These are phyloP conservation scores for Syncephalis fuscata DNA, from an alignment of 371 early-diverging fungal genomes.

Conservation along the genomic window DNA sequence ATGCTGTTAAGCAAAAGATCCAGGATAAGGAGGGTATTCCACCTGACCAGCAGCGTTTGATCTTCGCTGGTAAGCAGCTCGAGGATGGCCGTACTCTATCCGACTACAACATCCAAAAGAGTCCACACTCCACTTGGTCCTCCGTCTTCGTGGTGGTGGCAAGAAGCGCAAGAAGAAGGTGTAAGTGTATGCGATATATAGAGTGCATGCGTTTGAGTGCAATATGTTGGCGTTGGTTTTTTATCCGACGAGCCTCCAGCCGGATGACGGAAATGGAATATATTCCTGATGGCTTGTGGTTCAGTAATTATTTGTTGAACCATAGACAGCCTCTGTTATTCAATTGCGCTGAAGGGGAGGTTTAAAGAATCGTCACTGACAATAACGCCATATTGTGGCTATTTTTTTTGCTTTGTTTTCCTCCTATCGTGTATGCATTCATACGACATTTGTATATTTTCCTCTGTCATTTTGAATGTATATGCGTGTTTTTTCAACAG, in stretches of 20 bases:
- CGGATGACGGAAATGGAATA: too few species aligned
- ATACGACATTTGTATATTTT: too few species aligned
- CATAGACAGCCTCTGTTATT: too few species aligned
- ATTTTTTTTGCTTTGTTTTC: too few species aligned
- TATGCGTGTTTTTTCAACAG: not conserved
- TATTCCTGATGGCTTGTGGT: too few species aligned
- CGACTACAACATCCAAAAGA: constrained; percentile 84
- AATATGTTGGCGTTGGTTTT: not conserved
- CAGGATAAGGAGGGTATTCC: constrained; percentile 95
- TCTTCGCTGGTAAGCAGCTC: constrained; percentile 96
- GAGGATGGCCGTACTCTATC: constrained; percentile 78
- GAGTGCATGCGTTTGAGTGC: not conserved
- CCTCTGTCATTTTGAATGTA: too few species aligned
- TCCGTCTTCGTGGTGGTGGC: constrained; percentile 84
- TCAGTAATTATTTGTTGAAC: too few species aligned
- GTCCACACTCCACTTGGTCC: constrained; percentile 62
- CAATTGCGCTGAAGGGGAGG: too few species aligned
- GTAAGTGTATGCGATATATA: constrained; percentile 4
- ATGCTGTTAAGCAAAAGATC: constrained; percentile 93
- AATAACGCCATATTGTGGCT: too few species aligned
- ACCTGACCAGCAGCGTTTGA: constrained; percentile 82
- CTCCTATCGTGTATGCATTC: too few species aligned
- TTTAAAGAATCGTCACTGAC: too few species aligned
- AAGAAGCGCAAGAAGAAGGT: constrained; percentile 99
- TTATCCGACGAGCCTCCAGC: not conserved